Evolutionary conservation across 176 grass and related monocot species (phyloP), one percentile per base, ranked within the genome.

Genomic region (Aegilops tauschii): DNA sequence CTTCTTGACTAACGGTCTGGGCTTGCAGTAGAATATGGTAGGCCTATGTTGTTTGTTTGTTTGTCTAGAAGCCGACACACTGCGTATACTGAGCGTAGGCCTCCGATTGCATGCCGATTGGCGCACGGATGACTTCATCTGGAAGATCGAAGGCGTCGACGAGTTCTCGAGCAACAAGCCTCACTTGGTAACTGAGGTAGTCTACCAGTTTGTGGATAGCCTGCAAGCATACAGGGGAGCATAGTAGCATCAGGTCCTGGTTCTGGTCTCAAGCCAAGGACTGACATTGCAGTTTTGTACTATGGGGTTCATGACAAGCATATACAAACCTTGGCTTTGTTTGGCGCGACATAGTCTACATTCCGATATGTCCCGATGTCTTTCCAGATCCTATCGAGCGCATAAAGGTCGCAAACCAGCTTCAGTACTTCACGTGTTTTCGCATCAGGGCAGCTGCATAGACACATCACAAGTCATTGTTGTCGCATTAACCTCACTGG

Each of bases 151-250:
- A 99, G 8, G 92, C 94, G 5, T 96, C 90, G 0, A 96, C 85
- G 2, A 99, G 91, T 87, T 99, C 97, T 73, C 64, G 71, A 0
- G 94, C 90, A 23, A 99, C 88, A 31, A 95, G 90, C 69, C 94
- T 96, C 61, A 96, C 94, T 90, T 99, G 97, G 88, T 92, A 99
- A 84, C 97, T 94, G 27, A 99, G 85, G 78, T 99, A 99, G 76
- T 99, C 92, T 64, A 87, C 85, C 27, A 99, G 63, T 74, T 99
- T 99, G 65, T 99, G 92, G 81, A 99, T 96, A 52, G 97, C 97
- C 97, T 99, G 89, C 56, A 85, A 77, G 58, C n/a, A 75, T 23
- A 35, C 32, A 27, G 21, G 18, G 25, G 14, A 80, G 36, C 18
- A 69, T 17, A 47, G 44, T 88, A 77, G 36, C n/a, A 69, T 88